phyloP scores from a whole-genome alignment of 2,329 filamentous ascomycete genomes.

The Didymella pomorum region DNA sequence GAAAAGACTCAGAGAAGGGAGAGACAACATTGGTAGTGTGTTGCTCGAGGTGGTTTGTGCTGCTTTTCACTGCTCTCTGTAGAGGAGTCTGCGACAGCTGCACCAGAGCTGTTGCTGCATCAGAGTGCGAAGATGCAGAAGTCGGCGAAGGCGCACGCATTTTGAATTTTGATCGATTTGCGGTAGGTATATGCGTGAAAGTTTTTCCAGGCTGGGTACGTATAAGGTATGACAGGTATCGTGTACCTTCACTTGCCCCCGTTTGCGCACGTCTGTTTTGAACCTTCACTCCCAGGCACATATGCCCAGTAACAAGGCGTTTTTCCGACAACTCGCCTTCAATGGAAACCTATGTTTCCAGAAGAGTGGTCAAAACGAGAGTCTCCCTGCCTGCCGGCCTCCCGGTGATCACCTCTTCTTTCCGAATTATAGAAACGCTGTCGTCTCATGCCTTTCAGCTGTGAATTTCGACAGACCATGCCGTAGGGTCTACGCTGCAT shows the following conservation, averaged over 20 bases:
- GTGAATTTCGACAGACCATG: too few relatives aligned
- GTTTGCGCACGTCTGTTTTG: neutral
- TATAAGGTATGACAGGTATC: neutral
- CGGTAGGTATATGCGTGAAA: neutral
- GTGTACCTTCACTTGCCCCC: neutral
- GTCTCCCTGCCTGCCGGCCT: too few relatives aligned
- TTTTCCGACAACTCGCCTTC: too few relatives aligned
- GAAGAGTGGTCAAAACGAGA: too few relatives aligned
- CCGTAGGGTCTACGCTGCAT: too few relatives aligned
- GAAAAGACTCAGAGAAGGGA: neutral
- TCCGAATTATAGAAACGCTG: too few relatives aligned
- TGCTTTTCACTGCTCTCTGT: neutral
- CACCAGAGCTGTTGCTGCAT: neutral
- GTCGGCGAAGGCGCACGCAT: neutral
- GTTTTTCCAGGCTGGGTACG: neutral
- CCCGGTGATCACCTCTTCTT: too few relatives aligned
- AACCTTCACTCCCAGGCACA: neutral
- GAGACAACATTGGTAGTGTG: neutral
- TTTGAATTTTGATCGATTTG: neutral
- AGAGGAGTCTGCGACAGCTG: slow-evolving; percentile 2
- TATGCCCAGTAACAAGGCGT: too few relatives aligned
- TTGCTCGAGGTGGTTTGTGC: neutral
- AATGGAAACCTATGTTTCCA: too few relatives aligned
- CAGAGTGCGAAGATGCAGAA: neutral
- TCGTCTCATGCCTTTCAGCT: too few relatives aligned